Percentiles rank a stretch among this genome's conserved stretches.
Evolutionary conservation across 495 filamentous ascomycete genomes (phyloP).

Genomic region (Trichoderma orchidacearum): DNA sequence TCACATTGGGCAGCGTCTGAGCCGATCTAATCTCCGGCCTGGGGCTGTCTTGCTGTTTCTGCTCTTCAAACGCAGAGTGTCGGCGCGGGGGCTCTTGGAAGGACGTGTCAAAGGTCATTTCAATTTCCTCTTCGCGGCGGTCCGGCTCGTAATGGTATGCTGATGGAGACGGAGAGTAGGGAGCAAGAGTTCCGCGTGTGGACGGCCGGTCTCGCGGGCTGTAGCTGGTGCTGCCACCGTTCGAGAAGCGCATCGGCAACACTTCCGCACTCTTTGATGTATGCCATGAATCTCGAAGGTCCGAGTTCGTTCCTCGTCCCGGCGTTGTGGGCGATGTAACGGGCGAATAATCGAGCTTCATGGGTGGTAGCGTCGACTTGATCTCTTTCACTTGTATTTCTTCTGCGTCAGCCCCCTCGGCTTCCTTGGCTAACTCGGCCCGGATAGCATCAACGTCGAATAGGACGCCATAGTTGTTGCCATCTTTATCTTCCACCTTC

Average conservation of each 20-base stretch:
- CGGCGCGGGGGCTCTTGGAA: slow-evolving; percentile 23
- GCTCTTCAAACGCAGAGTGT: slow-evolving; percentile 4
- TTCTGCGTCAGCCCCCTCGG: slow-evolving; percentile 8
- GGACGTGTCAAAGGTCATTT: slow-evolving; percentile 63
- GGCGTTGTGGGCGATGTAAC: slow-evolving; percentile 11
- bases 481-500: slow-evolving; percentile 27
- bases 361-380: slow-evolving; percentile 75
- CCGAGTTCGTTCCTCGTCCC: slow-evolving; percentile 4
- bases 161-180: slow-evolving; percentile 7
- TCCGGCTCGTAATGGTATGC: background rate
- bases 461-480: slow-evolving; percentile 47
- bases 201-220: background rate
- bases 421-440: slow-evolving; percentile 65
- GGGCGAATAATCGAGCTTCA: slow-evolving; percentile 56
- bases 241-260: background rate
- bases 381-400: slow-evolving; percentile 63
- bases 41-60: too few relatives aligned
- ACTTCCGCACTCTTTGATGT: background rate
- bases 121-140: slow-evolving; percentile 25
- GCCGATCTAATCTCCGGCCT: slow-evolving; percentile 26
- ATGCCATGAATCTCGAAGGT: background rate
- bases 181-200: slow-evolving; percentile 3
- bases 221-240: background rate
- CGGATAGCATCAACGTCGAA: slow-evolving; percentile 96
- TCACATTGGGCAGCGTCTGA: slow-evolving; percentile 24